These are phyloP conservation scores for Magnaporthiopsis rhizophila DNA, from an alignment of 2,329 filamentous ascomycete genomes.

Conservation along the genomic window DNA sequence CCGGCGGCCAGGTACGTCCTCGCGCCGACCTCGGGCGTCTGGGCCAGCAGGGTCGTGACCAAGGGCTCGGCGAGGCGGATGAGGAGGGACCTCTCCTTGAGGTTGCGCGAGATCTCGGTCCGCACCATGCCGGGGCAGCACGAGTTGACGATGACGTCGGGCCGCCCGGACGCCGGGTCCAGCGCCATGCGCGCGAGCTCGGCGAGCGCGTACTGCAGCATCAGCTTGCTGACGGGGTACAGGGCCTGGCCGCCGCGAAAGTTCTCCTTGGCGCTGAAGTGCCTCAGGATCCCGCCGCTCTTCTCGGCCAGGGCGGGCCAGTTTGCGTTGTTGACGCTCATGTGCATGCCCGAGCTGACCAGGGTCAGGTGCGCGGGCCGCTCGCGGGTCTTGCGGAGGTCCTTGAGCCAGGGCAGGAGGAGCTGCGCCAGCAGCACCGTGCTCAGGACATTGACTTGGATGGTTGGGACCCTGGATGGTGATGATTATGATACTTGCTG, in stretches of 20 bases:
- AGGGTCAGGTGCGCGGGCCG: constrained; percentile 18
- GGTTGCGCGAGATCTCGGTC: constrained; percentile 10
- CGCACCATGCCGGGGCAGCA: constrained; percentile 11
- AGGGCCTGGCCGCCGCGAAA: constrained; percentile 15
- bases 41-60: constrained; percentile 2
- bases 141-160: constrained; percentile 17
- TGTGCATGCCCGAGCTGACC: constrained; percentile 17
- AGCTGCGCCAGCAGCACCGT: constrained; percentile 45
- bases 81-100: constrained; percentile 7
- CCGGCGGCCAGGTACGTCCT: constrained; percentile 8
- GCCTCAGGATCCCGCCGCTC: constrained; percentile 16
- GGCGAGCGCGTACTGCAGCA: constrained; percentile 16
- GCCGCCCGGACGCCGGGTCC: constrained; percentile 13
- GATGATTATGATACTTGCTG: not conserved
- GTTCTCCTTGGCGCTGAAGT: constrained; percentile 20
- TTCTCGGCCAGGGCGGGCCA: constrained; percentile 13
- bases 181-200: constrained; percentile 17
- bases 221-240: constrained; percentile 20
- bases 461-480: constrained; percentile 33
- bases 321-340: constrained; percentile 12
- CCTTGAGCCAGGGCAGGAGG: constrained; percentile 37
- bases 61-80: constrained; percentile 7
- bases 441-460: constrained; percentile 53
- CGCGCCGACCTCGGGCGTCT: constrained; percentile 9
- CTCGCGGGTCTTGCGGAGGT: constrained; percentile 16